Base-by-base conservation (phyloP, 352 stramenopile species). In the Phytophthora cryptogea region DNA sequence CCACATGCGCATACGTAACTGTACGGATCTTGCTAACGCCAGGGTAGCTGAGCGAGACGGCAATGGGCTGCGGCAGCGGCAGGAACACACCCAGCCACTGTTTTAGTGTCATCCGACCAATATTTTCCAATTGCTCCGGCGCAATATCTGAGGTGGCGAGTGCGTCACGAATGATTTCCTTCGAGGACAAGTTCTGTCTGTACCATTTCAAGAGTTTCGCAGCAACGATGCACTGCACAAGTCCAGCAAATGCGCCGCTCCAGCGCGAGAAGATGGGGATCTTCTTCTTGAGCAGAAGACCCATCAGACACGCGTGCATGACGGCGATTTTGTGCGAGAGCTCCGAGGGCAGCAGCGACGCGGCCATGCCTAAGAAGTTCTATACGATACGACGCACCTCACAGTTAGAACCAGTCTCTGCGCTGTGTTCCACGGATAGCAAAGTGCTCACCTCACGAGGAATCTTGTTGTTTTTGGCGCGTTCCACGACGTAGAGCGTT, bases 31-130 rank as follows among this genome's bases (percentile, higher is more conserved):
- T 78, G 43, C 56, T 52, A 13, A 88, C 68, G 8, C 70, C 66
- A n/a, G 74, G 73, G 47, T 74, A 86, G 55, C 68, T 83, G 45
- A 80, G 23, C 11, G 58, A 63, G 8, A 87, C 45, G 11, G 70
- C 72, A 52, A 85, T 68, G 11, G 73, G 66, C 57, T 83, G 75
- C 14, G 78, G 78, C 32, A 89, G 51, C 6, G 80, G 80, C 39
- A 84, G 52, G 47, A 85, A 76, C 8, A 88, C 68, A 28, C 68
- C 74, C 14, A 84, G 31, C 78, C 78, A 88, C 11, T 78, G 65
- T 36, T 72, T 72, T 17, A 73, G 46, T 8, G 63, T 74, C 59
- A 86, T 72, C 28, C 60, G 53, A 1, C 78, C 80, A 30, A 89
- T 76, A 27, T 63, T 42, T 31, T 61, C 10, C 5, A 79, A 57